A percentile compares a stretch with the other conserved stretches of the same genome.
Conservation (phyloP, 768 basidiomycete species). For the Boletus pseudopeckii region DNA sequence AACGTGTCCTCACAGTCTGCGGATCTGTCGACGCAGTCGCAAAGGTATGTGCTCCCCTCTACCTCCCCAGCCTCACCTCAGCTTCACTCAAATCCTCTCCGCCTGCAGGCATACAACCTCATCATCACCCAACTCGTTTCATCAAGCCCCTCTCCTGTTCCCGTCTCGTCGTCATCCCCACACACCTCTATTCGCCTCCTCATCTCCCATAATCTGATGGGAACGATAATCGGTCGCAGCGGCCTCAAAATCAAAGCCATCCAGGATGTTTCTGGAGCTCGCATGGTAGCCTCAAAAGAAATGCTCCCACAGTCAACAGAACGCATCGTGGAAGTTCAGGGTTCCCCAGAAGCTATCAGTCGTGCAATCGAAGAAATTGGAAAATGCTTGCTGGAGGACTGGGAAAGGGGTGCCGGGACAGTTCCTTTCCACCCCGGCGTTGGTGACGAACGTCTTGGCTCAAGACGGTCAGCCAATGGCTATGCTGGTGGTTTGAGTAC, state of each 20-base stretch:
- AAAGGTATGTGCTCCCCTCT: slow-evolving; percentile 52
- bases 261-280: slow-evolving; percentile 91
- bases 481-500: slow-evolving; percentile 46
- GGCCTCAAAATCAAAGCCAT: slow-evolving; percentile 99
- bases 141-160: slow-evolving; percentile 67
- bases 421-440: slow-evolving; percentile 94
- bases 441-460: slow-evolving; percentile 60
- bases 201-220: slow-evolving; percentile 99
- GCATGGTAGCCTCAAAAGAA: slow-evolving; percentile 98
- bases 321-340: slow-evolving; percentile 97
- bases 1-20: slow-evolving; percentile 92
- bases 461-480: slow-evolving; percentile 50
- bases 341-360: slow-evolving; percentile 87
- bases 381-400: slow-evolving; percentile 92
- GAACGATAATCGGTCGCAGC: slow-evolving; percentile 92
- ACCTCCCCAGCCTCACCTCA: background rate
- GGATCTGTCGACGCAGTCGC: slow-evolving; percentile 92
- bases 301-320: slow-evolving; percentile 99
- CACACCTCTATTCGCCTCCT: slow-evolving; percentile 94
- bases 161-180: slow-evolving; percentile 58
- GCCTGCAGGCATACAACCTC: slow-evolving; percentile 82
- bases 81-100: slow-evolving; percentile 9
- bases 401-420: slow-evolving; percentile 91
- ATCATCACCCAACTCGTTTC: slow-evolving; percentile 89
- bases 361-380: slow-evolving; percentile 95